phyloP scores from a whole-genome alignment of 495 filamentous ascomycete genomes.

The Penicillium cinerascens region DNA sequence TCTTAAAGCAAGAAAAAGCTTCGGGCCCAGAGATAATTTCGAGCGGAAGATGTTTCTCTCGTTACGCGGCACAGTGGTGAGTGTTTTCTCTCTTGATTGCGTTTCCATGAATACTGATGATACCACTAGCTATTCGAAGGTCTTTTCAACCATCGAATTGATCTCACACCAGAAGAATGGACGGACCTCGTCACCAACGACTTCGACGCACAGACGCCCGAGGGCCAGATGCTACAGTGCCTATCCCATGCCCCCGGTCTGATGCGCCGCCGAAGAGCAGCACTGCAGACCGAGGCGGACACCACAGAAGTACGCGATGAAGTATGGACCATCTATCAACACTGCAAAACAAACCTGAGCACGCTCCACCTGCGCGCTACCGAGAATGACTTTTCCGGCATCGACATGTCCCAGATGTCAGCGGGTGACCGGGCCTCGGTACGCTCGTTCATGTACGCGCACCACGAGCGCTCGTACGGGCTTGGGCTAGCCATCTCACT shows the following conservation, averaged over 20 bases:
- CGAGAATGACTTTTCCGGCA: constrained; percentile 4
- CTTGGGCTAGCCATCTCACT: constrained; percentile 29
- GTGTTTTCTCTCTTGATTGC: background rate
- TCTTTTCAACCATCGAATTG: constrained; percentile 36
- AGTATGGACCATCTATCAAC: constrained; percentile 24
- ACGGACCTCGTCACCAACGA: constrained; percentile 29
- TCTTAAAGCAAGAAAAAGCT: constrained; percentile 33
- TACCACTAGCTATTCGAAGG: constrained; percentile 38
- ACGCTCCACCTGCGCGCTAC: constrained; percentile 13
- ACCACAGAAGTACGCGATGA: constrained; percentile 17
- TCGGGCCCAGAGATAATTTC: constrained; percentile 33
- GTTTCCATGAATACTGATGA: too few relatives aligned
- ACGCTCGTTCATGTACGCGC: constrained; percentile 18
- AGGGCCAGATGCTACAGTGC: constrained; percentile 28
- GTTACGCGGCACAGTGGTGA: constrained; percentile 40
- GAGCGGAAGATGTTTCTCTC: constrained; percentile 36
- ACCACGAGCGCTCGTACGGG: constrained; percentile 34
- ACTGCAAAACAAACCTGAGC: constrained; percentile 17
- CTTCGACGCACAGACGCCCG: constrained; percentile 21
- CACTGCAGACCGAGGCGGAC: constrained; percentile 8
- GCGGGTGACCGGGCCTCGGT: background rate
- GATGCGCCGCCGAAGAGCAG: constrained; percentile 19
- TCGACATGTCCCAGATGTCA: background rate
- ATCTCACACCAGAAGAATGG: constrained; percentile 35
- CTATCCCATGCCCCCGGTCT: constrained; percentile 29